A percentile compares a stretch with the other conserved stretches of the same genome.
Conservation (phyloP, 2,329 filamentous ascomycete genomes). For the Anisogramma anomala region DNA sequence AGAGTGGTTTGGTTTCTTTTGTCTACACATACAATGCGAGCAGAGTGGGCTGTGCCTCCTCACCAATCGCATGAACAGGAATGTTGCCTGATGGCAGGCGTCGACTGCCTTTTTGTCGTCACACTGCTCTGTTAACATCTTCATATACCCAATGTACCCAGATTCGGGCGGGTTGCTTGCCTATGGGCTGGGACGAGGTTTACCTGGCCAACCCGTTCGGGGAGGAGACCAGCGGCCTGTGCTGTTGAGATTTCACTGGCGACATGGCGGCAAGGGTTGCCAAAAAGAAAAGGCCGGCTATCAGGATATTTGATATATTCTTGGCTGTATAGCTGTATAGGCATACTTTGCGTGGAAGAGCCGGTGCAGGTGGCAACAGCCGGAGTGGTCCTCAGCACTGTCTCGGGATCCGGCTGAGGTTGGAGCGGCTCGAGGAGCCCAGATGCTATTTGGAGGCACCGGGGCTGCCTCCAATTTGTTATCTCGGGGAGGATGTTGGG, state of each 20-base stretch:
- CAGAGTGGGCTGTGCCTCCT: constrained; percentile 9
- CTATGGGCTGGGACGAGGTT: background rate
- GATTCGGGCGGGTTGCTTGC: constrained; percentile 4
- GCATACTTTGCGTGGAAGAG: too few relatives aligned
- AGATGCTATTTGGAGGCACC: too few relatives aligned
- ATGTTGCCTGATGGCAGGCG: background rate
- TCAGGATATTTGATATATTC: too few relatives aligned
- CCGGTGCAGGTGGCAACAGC: too few relatives aligned
- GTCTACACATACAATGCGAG: constrained; percentile 11
- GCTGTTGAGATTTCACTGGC: background rate
- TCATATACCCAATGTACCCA: constrained; percentile 14
- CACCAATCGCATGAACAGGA: background rate
- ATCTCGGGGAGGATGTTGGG: too few relatives aligned
- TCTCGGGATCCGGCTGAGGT: too few relatives aligned
- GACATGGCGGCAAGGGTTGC: background rate
- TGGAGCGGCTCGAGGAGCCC: too few relatives aligned
- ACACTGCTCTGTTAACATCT: constrained; percentile 1
- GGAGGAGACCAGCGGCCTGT: background rate
- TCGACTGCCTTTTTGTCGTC: background rate
- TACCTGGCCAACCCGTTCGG: too few relatives aligned
- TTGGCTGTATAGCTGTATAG: too few relatives aligned
- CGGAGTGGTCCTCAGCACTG: too few relatives aligned
- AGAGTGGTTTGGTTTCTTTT: background rate
- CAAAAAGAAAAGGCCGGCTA: background rate
- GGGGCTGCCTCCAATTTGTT: too few relatives aligned